Base-by-base conservation (phyloP, 768 basidiomycete species). In the Mycena leptocephala region DNA sequence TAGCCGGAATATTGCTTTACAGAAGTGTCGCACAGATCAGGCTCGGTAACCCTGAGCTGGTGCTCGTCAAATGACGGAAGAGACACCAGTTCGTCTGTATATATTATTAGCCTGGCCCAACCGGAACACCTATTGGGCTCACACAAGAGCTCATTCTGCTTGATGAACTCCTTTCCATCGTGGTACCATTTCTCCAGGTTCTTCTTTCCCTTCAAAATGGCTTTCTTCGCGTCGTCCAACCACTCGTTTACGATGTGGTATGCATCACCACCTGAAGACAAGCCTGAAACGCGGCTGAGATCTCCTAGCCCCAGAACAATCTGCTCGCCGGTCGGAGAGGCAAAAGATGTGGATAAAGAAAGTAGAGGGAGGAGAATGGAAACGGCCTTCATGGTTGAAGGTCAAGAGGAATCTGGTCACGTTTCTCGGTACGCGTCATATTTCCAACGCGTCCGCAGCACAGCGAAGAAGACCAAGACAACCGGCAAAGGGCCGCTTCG, bases 1-100 rank as follows among this genome's bases (percentile, higher is more conserved):
- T 96, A 97, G 33, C 96, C 96, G 39, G 94, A 94, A 76, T 94
- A 92, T 81, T 95, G 94, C 83, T 95, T 90, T 48, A 96, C 95
- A n/a, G 89, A 84, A 0, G 93, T 82, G 77, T 98, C 97, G 79
- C 97, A 97, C 8, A 97, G 85, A 37, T 89, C 87, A 13, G 96
- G 94, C 77, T 93, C 89, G 0, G 91, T 92, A 16, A 95, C 80
- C 75, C 94, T 88, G 20, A 96, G 87, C 72, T 89, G 86, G 82
- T 95, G 88, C 16, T 84, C 75, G 62, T 84, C 78, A 46, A 92
- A 89, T 20, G 86, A 84, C 13, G 90, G 84, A 76, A 92, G 92
- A 5, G 88, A 89, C 24, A 94, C 87, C 24, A 93, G 88, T 81
- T 95, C 94, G 80, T 94, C 94, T 93, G 76, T 46, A 79, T 37